Conservation (phyloP, 768 basidiomycete genomes). For the Tylopilus balloui region DNA sequence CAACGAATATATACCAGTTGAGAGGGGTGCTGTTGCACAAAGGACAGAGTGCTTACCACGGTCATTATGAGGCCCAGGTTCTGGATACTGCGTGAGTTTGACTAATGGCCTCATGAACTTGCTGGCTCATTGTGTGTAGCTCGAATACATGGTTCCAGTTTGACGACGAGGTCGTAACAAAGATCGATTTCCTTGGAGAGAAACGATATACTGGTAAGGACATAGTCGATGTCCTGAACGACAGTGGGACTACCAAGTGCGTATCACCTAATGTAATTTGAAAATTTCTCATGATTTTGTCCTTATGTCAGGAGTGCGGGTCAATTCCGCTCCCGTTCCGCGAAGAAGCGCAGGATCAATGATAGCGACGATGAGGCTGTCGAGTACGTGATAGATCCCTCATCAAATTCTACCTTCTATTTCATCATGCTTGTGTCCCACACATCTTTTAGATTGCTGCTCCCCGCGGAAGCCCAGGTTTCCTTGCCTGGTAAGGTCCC, state of each 20-base stretch:
- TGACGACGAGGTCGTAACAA: conserved; percentile 83
- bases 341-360: conserved; percentile 49
- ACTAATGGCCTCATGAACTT: background rate
- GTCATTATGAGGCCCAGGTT: conserved; percentile 86
- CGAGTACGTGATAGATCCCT: conserved; percentile 24
- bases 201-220: conserved; percentile 34
- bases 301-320: conserved; percentile 18
- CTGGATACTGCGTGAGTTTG: conserved; percentile 59
- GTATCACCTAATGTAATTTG: conserved; percentile 1
- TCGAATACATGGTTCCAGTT: conserved; percentile 82
- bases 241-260: conserved; percentile 23
- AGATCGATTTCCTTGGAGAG: conserved; percentile 51
- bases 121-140: conserved; percentile 34
- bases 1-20: conserved; percentile 63
- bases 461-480: conserved; percentile 18
- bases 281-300: conserved; percentile 1
- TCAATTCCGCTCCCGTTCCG: conserved; percentile 37
- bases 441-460: conserved; percentile 18
- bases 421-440: conserved; percentile 13
- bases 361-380: conserved; percentile 54
- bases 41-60: conserved; percentile 87
- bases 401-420: conserved; percentile 14
- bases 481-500: conserved; percentile 22
- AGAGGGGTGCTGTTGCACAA: conserved; percentile 85
- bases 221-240: conserved; percentile 25